Conservation (phyloP, 345 rosid genomes). For the Populus nigra region DNA sequence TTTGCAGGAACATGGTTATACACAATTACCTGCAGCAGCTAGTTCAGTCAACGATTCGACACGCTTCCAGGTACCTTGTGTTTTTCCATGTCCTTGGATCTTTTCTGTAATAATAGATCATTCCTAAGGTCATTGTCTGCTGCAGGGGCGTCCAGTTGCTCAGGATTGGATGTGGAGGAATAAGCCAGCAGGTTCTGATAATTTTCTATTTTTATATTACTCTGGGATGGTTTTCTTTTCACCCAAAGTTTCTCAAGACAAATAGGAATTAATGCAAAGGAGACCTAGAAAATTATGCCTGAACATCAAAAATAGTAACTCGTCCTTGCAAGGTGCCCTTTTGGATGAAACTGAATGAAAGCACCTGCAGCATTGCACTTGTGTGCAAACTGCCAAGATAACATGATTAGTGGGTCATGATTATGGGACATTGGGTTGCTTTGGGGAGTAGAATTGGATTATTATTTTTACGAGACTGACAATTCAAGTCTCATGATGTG, state of each 20-base stretch:
- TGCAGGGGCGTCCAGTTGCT: conserved; percentile 52
- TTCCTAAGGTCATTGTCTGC: conserved; percentile 13
- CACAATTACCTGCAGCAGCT: conserved; percentile 49
- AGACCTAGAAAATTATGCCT: no score
- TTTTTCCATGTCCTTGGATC: not conserved
- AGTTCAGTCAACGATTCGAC: conserved; percentile 49
- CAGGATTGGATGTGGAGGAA: conserved; percentile 78
- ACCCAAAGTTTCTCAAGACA: not conserved
- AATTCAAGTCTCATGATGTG: not conserved
- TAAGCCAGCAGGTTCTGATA: conserved; percentile 60
- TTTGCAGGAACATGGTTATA: conserved; percentile 56
- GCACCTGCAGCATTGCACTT: not conserved
- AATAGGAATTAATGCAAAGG: not conserved
- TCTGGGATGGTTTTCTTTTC: not conserved
- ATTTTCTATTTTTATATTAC: conserved; percentile 1
- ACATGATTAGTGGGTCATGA: not conserved
- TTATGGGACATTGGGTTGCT: not conserved
- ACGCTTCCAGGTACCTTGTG: conserved; percentile 53
- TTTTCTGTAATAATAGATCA: not conserved
- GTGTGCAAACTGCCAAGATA: not conserved
- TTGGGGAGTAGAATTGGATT: not conserved
- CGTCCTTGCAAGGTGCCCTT: not conserved
- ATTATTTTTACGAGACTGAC: no score
- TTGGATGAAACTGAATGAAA: not conserved
- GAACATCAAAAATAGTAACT: no score